phyloP scores from a whole-genome alignment of 2,329 filamentous ascomycete species.

The Aspergillus eucalypticola region DNA sequence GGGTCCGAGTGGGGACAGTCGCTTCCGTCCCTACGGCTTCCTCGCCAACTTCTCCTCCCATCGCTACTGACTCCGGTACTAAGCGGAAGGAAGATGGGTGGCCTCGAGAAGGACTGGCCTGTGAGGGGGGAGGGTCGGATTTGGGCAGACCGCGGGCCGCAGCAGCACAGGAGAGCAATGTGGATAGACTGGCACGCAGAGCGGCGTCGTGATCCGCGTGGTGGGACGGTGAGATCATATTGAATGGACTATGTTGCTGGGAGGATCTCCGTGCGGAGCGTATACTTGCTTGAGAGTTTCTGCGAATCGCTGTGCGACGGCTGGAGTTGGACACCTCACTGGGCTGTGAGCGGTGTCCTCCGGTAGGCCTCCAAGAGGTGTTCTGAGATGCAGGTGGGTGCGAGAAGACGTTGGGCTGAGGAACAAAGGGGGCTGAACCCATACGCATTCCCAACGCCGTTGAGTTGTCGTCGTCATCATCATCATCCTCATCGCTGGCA shows the following conservation, averaged over 20 bases:
- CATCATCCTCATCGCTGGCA: constrained; percentile 65
- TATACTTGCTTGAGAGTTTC: constrained; percentile 41
- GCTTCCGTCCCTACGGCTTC: constrained; percentile 20
- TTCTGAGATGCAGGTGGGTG: constrained; percentile 68
- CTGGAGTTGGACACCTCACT: constrained; percentile 43
- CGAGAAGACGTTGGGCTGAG: constrained; percentile 89
- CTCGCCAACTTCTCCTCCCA: constrained; percentile 45
- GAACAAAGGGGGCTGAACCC: constrained; percentile 65
- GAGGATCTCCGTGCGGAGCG: constrained; percentile 36
- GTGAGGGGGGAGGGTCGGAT: constrained; percentile 35
- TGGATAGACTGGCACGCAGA: constrained; percentile 88
- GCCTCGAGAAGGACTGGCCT: constrained; percentile 28
- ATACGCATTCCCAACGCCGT: constrained; percentile 73
- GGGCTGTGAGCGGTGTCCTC: constrained; percentile 54
- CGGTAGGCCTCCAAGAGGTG: constrained; percentile 39
- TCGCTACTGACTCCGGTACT: constrained; percentile 60
- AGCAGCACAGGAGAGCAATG: constrained; percentile 89
- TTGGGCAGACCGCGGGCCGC: constrained; percentile 83
- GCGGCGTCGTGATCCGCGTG: constrained; percentile 92
- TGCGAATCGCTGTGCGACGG: constrained; percentile 35
- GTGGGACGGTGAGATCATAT: constrained; percentile 71
- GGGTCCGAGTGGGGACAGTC: constrained; percentile 11
- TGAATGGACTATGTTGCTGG: constrained; percentile 59
- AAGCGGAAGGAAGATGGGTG: constrained; percentile 59
- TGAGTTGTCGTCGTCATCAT: constrained; percentile 76